Evolutionary conservation across 192 early-diverging fungal species (phyloP).

Genomic region (Gonapodya sp.): DNA sequence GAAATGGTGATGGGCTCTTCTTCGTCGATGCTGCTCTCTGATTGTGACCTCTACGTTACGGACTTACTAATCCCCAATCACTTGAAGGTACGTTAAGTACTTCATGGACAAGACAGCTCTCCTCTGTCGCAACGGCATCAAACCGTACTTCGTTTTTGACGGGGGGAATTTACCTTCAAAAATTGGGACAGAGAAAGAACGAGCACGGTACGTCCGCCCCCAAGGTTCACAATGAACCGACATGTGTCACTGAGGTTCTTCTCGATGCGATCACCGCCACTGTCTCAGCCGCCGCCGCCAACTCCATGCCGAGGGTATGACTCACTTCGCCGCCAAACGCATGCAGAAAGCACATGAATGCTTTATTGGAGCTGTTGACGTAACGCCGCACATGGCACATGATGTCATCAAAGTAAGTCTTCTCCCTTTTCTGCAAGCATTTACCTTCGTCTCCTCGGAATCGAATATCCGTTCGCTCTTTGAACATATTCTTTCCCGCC

Average conservation of each 20-base stretch:
- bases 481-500: no score
- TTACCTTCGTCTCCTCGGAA: constrained; percentile 12
- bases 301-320: constrained; percentile 40
- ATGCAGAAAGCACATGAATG: constrained; percentile 54
- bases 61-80: no score
- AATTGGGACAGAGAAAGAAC: constrained; percentile 54
- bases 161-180: constrained; percentile 86
- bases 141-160: constrained; percentile 89
- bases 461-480: no score
- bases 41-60: no score
- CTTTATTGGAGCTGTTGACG: constrained; percentile 68
- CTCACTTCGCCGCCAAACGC: constrained; percentile 42
- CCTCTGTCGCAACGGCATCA: constrained; percentile 59
- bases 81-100: constrained; percentile 64
- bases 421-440: background rate
- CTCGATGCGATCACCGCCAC: constrained; percentile 8
- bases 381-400: constrained; percentile 76
- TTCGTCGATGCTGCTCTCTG: no score
- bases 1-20: no score
- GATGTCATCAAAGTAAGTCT: constrained; percentile 56
- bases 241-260: constrained; percentile 5
- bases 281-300: constrained; percentile 46
- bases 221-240: background rate
- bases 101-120: constrained; percentile 70
- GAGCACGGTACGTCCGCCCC: constrained; percentile 38